Conservation (phyloP, 805 yeast genomes). For the Ogataea kodamae region DNA sequence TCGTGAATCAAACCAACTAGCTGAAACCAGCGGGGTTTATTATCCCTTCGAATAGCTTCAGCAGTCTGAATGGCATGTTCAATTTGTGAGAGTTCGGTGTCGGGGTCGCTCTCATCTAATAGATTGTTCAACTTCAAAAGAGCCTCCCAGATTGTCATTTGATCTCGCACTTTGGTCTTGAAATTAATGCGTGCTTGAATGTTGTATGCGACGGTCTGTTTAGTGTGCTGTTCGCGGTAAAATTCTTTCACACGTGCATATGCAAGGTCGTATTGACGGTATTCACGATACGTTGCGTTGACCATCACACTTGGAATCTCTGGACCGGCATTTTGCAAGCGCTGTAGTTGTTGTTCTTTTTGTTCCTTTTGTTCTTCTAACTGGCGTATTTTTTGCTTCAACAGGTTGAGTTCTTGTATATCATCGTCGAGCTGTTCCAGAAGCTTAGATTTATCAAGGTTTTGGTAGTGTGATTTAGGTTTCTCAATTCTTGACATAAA, state of each 20-base stretch:
- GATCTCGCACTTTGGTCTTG: conserved; percentile 62
- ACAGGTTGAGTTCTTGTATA: conserved; percentile 38
- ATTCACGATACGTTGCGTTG: conserved; percentile 33
- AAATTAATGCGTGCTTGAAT: conserved; percentile 69
- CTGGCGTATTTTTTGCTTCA: conserved; percentile 31
- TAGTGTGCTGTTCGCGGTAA: conserved; percentile 64
- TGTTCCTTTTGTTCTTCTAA: conserved; percentile 17
- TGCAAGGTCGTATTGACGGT: conserved; percentile 66
- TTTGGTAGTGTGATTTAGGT: conserved; percentile 23
- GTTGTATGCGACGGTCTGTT: conserved; percentile 70
- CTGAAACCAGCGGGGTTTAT: conserved; percentile 74
- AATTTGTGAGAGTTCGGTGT: conserved; percentile 68
- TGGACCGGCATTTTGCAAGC: conserved; percentile 16
- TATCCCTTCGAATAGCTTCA: conserved; percentile 65
- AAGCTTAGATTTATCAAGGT: conserved; percentile 31
- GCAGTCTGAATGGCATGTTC: conserved; percentile 77
- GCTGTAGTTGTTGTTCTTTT: conserved; percentile 12
- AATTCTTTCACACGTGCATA: conserved; percentile 64
- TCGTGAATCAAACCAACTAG: conserved; percentile 71
- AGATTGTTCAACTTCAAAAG: conserved; percentile 56
- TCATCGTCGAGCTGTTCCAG: conserved; percentile 42
- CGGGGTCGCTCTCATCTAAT: conserved; percentile 72
- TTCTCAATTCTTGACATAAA: conserved; percentile 10
- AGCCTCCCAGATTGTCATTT: conserved; percentile 73
- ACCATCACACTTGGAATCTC: conserved; percentile 18